These are phyloP conservation scores for maize (Zea mays) DNA, from an alignment of 176 grass and related monocot genomes.

Conservation along the genomic window DNA sequence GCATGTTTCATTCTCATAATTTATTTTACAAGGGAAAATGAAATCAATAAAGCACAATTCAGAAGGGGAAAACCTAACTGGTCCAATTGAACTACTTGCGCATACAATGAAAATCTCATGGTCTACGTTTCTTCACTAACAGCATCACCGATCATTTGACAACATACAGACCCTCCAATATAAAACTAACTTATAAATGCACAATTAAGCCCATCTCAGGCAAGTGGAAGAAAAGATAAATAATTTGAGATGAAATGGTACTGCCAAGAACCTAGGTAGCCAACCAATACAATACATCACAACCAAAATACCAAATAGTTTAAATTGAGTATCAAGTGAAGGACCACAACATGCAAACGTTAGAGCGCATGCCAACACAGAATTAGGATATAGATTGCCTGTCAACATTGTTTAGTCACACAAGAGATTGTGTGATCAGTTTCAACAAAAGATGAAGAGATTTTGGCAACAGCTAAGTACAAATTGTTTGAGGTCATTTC, in stretches of 20 bases:
- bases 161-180: not conserved
- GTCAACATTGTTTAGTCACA: not conserved
- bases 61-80: not conserved
- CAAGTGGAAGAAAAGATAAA: not conserved
- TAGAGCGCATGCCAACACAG: slow-evolving; percentile 4
- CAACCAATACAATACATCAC: not conserved
- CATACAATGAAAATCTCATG: slow-evolving; percentile 8
- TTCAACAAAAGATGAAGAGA: slow-evolving; percentile 8
- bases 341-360: slow-evolving; percentile 12
- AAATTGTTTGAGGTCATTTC: not conserved
- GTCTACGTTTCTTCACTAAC: not conserved
- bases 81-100: not conserved
- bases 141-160: not conserved
- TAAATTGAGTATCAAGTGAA: not conserved
- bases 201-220: not conserved
- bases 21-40: not conserved
- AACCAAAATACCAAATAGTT: slow-evolving; percentile 1
- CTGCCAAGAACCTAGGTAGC: not conserved
- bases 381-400: slow-evolving; percentile 1
- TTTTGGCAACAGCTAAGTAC: slow-evolving; percentile 10
- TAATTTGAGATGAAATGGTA: not conserved
- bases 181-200: slow-evolving; percentile 9
- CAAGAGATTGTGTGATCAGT: slow-evolving; percentile 8
- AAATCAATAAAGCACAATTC: not conserved
- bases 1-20: not conserved